These are phyloP conservation scores for Lobosporangium transversale DNA, from an alignment of 192 early-diverging fungal species.

Conservation along the genomic window DNA sequence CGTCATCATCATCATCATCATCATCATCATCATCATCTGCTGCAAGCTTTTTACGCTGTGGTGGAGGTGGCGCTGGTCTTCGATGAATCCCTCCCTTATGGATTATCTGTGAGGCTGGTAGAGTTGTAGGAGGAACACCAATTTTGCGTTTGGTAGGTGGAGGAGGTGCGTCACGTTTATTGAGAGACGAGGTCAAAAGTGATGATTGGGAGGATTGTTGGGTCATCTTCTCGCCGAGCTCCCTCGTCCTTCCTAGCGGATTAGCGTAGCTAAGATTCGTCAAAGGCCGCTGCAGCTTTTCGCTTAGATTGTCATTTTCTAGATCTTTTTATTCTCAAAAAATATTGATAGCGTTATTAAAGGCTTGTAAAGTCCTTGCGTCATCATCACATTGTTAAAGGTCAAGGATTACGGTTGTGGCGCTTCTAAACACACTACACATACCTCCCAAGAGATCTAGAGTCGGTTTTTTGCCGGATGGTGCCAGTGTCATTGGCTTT, in stretches of 20 bases:
- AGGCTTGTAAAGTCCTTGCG: too few species aligned
- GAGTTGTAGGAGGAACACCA: slow-evolving; percentile 1
- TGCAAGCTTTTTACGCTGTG: neutral
- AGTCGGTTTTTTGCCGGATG: slow-evolving; percentile 2
- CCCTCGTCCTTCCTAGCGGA: neutral
- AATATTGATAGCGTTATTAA: too few species aligned
- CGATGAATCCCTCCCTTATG: slow-evolving; percentile 17
- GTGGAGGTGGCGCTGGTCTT: slow-evolving; percentile 41
- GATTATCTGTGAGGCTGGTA: slow-evolving; percentile 25
- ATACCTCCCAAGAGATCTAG: slow-evolving; percentile 46
- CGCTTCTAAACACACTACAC: too few species aligned
- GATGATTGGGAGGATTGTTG: neutral
- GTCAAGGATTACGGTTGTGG: too few species aligned
- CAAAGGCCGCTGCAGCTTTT: neutral
- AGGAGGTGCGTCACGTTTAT: slow-evolving; percentile 18
- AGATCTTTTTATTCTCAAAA: neutral
- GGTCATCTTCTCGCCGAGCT: neutral
- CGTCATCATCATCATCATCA: slow-evolving; percentile 30
- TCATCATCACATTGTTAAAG: too few species aligned
- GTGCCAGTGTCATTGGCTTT: slow-evolving; percentile 12
- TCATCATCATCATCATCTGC: slow-evolving; percentile 5
- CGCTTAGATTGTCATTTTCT: neutral
- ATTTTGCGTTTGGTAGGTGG: slow-evolving; percentile 27
- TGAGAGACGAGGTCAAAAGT: neutral
- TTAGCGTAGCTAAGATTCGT: neutral